Base-by-base conservation (phyloP, 352 stramenopile genomes). In the Phytophthora pluvialis region DNA sequence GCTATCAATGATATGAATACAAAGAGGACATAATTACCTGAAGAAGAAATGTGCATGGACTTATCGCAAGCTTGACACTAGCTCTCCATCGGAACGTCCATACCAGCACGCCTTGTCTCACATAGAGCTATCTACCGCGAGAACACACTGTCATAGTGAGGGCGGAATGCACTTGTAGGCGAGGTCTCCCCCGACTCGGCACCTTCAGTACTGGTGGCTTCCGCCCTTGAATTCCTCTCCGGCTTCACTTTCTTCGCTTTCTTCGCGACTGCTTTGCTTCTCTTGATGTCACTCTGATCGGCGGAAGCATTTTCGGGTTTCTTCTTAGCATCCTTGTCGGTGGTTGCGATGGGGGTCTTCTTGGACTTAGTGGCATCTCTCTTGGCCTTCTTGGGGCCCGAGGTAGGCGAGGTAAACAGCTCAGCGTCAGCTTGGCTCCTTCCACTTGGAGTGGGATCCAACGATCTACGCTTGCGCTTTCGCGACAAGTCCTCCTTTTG, bases 131-230 rank as follows among this genome's bases (percentile, higher is more conserved):
- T 47, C 42, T 87, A 88, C 40, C 72, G 78, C 18, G 77, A 81
- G 46, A 89, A 92, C 3, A 90, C 73, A 50, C 67, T 90, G 60
- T 92, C 83, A 52, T 89, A 85, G 33, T 87, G 81, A 44, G 80
- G 81, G 21, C 78, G 75, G 39, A 81, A 91, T 0, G 71, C 36
- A 39, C 42, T 68, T 46, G 55, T 42, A 26, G 59, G 47, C 26
- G 56, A 64, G 21, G 21, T 21, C 21, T 21, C 21, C 21, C 21
- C 21, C 21, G 21, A 21, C 21, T 21, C 21, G 21, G 21, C 21
- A 21, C 21, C 21, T 21, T 21, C 21, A 21, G 21, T 21, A 21
- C 21, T 21, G 21, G 21, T 21, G 21, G 21, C 21, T 21, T 21
- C 21, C 21, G 21, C 21, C 21, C 21, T 21, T 6, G 47, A 38